phyloP scores from a whole-genome alignment of 2,329 filamentous ascomycete genomes.

The Fusarium nematophilum region DNA sequence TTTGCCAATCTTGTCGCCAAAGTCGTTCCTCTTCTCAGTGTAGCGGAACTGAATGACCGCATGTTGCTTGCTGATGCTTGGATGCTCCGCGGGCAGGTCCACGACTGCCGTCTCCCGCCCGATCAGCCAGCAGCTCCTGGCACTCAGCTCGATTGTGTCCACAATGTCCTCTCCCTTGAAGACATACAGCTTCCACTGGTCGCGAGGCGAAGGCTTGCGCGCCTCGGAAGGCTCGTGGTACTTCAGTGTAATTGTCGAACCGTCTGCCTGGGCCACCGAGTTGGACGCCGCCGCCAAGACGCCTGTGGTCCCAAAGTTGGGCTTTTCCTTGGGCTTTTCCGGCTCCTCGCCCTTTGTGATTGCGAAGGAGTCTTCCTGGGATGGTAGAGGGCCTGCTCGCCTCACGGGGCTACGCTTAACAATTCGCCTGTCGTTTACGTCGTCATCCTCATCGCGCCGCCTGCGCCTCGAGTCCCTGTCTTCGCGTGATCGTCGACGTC shows the following conservation, averaged over 20 bases:
- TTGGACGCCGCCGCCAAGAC: slow-evolving; percentile 90
- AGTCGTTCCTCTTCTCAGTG: slow-evolving; percentile 85
- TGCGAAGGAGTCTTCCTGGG: slow-evolving; percentile 70
- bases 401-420: slow-evolving; percentile 42
- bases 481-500: slow-evolving; percentile 49
- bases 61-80: slow-evolving; percentile 94
- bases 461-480: slow-evolving; percentile 43
- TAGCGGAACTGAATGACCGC: slow-evolving; percentile 94
- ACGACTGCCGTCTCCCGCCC: slow-evolving; percentile 84
- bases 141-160: slow-evolving; percentile 81
- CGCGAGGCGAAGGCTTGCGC: slow-evolving; percentile 82
- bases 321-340: slow-evolving; percentile 80
- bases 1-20: slow-evolving; percentile 81
- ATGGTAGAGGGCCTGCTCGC: slow-evolving; percentile 64
- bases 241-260: slow-evolving; percentile 84
- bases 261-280: slow-evolving; percentile 75
- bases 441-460: slow-evolving; percentile 33
- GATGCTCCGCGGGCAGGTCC: slow-evolving; percentile 87
- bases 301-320: slow-evolving; percentile 86
- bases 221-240: slow-evolving; percentile 96
- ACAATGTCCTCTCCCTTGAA: slow-evolving; percentile 87
- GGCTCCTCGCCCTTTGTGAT: slow-evolving; percentile 60
- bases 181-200: slow-evolving; percentile 90
- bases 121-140: slow-evolving; percentile 89
- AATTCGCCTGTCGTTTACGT: slow-evolving; percentile 37